A percentile compares a stretch with the other conserved stretches of the same genome.
These are phyloP conservation scores for Cordyceps pruinosa DNA, from an alignment of 2,329 filamentous ascomycete species.

Conservation along the genomic window DNA sequence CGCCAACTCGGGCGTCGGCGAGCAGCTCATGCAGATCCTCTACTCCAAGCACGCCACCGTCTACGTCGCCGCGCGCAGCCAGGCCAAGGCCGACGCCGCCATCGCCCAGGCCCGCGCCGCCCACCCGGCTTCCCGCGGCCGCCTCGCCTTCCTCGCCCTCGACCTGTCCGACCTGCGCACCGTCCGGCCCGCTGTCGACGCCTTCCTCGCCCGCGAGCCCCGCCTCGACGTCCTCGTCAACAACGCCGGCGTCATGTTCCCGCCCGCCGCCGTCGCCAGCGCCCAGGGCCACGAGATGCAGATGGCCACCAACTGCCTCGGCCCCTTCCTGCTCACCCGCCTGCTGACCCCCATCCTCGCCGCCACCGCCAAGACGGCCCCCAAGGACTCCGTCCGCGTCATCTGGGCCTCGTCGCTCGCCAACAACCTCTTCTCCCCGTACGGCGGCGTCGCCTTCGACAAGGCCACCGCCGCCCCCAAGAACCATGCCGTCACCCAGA, in stretches of 20 bases:
- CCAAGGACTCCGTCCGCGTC: slow-evolving; percentile 18
- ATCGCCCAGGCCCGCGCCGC: slow-evolving; percentile 32
- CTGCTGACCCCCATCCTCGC: slow-evolving; percentile 26
- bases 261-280: slow-evolving; percentile 28
- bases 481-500: slow-evolving; percentile 13
- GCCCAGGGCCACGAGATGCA: slow-evolving; percentile 30
- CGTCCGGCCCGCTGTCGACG: slow-evolving; percentile 20
- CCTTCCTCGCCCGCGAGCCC: slow-evolving; percentile 16
- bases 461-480: neutral
- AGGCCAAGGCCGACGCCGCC: slow-evolving; percentile 32
- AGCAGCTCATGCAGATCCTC: slow-evolving; percentile 43
- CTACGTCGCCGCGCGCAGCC: slow-evolving; percentile 41
- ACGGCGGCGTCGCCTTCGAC: slow-evolving; percentile 1
- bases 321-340: slow-evolving; percentile 29
- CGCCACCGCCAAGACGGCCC: slow-evolving; percentile 21
- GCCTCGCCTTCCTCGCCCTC: slow-evolving; percentile 32
- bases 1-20: slow-evolving; percentile 33
- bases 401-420: slow-evolving; percentile 19
- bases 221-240: slow-evolving; percentile 30
- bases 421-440: slow-evolving; percentile 14
- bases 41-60: slow-evolving; percentile 43
- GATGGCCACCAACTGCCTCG: slow-evolving; percentile 31
- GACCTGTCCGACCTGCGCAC: slow-evolving; percentile 29
- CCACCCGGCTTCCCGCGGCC: slow-evolving; percentile 26
- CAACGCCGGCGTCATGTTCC: slow-evolving; percentile 32